Base-by-base conservation (phyloP, 2,329 filamentous ascomycete species). In the Boeremia lycopersici region DNA sequence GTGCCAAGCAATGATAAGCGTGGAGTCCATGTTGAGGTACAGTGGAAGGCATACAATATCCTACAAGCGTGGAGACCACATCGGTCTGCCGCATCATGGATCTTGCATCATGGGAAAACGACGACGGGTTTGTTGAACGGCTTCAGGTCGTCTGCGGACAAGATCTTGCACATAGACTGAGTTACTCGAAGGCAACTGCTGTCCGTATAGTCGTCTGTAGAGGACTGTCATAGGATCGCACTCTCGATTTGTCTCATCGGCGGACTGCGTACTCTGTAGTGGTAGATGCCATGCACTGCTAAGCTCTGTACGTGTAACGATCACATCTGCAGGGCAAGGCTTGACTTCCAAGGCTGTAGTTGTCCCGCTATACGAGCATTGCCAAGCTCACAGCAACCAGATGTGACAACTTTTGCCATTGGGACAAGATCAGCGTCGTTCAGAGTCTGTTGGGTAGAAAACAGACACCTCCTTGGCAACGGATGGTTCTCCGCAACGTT, bases 1-100 rank as follows among this genome's bases (percentile, higher is more conserved):
- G 60, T 59, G 70, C 67, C 70, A 71, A 72, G 69, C 36, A 43
- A 26, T 36, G 39, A 56, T 51, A 63, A 62, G 67, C 68, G 43
- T 63, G 59, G 48, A 53, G 45, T 43, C 45, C 49, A 50, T 44
- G 51, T 46, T 40, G 54, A 50, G 59, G 43, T 57, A 48, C 49
- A 57, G 49, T 49, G 28, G 52, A 51, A 41, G 43, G 36, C 51
- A 56, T 57, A 44, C 43, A 25, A 49, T 31, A 43, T 33, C 48
- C 43, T 44, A 44, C 52, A 47, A 11, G 47, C 51, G 57, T 63
- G 60, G 61, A 61, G 31, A 59, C 49, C 39, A 48, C 58, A 54
- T 40, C 41, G 59, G 61, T 59, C 60, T 63, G 45, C 57, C 64
- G 53, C 61, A 38, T 53, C 42, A 35, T 43, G 25, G 31, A 51